These are phyloP conservation scores for Candida dubliniensis DNA, from an alignment of 1,139 yeast species.

Conservation along the genomic window DNA sequence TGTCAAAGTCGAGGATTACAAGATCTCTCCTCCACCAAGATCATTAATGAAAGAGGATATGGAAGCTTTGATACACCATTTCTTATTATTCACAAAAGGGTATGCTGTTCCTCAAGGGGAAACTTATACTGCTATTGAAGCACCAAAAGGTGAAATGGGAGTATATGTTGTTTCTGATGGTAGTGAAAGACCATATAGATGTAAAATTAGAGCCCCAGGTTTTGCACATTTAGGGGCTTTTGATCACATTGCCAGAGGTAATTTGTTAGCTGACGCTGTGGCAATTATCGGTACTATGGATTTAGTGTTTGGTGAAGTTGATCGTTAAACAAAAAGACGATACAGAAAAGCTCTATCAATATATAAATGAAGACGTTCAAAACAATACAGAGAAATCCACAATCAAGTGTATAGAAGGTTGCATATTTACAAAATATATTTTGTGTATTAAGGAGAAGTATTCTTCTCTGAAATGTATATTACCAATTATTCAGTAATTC, in stretches of 20 bases:
- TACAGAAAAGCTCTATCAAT: no score
- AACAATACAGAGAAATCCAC: background rate
- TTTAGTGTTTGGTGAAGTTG: constrained; percentile 92
- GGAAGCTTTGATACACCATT: constrained; percentile 91
- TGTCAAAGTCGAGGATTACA: constrained; percentile 86
- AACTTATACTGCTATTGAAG: constrained; percentile 89
- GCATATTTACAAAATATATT: no score
- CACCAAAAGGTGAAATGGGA: constrained; percentile 96
- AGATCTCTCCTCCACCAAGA: constrained; percentile 83
- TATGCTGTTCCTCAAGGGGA: constrained; percentile 89
- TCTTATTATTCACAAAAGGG: constrained; percentile 84
- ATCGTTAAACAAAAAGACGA: constrained; percentile 57
- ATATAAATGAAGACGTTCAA: background rate
- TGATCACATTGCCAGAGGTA: constrained; percentile 83
- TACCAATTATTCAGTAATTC: constrained; percentile 9
- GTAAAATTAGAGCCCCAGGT: constrained; percentile 93
- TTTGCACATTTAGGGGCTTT: constrained; percentile 88
- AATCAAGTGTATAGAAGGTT: background rate
- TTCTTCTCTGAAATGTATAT: no score
- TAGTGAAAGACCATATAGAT: constrained; percentile 85
- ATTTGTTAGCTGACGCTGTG: constrained; percentile 88
- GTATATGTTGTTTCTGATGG: constrained; percentile 90
- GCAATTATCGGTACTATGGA: constrained; percentile 96
- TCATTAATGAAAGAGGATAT: constrained; percentile 84
- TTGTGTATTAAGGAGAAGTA: no score